These are phyloP conservation scores for Coprinopsis marcescibilis DNA, from an alignment of 768 basidiomycete genomes.

Conservation along the genomic window DNA sequence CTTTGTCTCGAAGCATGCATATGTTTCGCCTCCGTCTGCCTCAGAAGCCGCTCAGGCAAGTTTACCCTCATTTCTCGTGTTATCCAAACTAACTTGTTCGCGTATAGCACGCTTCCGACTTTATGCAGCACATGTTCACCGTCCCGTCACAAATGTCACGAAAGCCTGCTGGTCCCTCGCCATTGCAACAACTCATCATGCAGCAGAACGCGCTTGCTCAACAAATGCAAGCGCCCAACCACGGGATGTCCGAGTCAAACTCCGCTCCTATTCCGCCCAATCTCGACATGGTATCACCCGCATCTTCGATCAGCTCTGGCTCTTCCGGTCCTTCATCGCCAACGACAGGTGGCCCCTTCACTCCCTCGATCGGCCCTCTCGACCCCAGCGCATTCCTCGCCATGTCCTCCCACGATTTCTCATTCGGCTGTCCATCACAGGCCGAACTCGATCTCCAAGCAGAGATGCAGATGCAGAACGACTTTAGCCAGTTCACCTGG, in stretches of 20 bases:
- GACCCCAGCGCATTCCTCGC: slow-evolving; percentile 22
- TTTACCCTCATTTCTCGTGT: slow-evolving; percentile 11
- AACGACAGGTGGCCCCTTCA: slow-evolving; percentile 42
- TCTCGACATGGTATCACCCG: slow-evolving; percentile 51
- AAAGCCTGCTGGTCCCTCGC: slow-evolving; percentile 17
- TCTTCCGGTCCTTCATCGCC: slow-evolving; percentile 51
- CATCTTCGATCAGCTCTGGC: slow-evolving; percentile 39
- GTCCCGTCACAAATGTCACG: slow-evolving; percentile 21
- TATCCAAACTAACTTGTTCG: slow-evolving; percentile 12
- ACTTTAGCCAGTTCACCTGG: slow-evolving; percentile 35
- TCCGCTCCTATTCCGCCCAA: slow-evolving; percentile 38
- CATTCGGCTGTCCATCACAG: slow-evolving; percentile 23
- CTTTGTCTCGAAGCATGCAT: slow-evolving; percentile 43
- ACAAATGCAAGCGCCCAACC: background rate
- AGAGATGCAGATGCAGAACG: slow-evolving; percentile 35
- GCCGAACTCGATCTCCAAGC: slow-evolving; percentile 32
- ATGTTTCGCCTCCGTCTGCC: slow-evolving; percentile 34
- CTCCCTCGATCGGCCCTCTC: slow-evolving; percentile 32
- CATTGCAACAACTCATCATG: slow-evolving; percentile 40
- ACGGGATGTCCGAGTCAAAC: slow-evolving; percentile 18
- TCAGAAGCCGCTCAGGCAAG: slow-evolving; percentile 44
- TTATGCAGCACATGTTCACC: slow-evolving; percentile 44
- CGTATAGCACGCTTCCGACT: slow-evolving; percentile 38
- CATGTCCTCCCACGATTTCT: slow-evolving; percentile 18
- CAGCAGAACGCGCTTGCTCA: slow-evolving; percentile 8